Conservation (phyloP, 257 asterid species). For the Salvia miltiorrhiza region DNA sequence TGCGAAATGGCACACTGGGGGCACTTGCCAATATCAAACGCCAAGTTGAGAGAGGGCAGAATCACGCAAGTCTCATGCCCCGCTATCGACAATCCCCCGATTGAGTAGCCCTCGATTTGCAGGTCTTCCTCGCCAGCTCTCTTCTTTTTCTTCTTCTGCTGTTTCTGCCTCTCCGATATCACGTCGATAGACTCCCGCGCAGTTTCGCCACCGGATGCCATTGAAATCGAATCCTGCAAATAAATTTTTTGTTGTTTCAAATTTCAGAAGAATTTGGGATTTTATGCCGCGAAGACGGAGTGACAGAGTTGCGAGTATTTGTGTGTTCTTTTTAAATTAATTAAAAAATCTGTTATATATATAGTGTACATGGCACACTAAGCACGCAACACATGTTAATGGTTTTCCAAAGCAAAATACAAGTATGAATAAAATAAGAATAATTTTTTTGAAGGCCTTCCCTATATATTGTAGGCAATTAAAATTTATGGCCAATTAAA, state of each 20-base stretch:
- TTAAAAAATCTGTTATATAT: no score
- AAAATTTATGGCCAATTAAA: no score
- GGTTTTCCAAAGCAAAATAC: no score
- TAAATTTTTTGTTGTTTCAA: background rate
- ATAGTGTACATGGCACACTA: no score
- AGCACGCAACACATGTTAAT: no score
- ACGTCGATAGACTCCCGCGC: conserved; percentile 1
- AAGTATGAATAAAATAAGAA: no score
- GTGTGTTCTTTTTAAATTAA: background rate
- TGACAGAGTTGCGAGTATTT: background rate
- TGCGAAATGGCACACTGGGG: conserved; percentile 95
- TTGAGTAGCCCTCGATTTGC: conserved; percentile 58
- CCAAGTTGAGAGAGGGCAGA: conserved; percentile 70
- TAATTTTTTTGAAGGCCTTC: no score
- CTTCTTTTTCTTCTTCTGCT: conserved; percentile 35
- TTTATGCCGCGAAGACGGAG: background rate
- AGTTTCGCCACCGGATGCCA: conserved; percentile 19
- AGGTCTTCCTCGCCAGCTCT: conserved; percentile 43
- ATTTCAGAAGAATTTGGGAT: background rate
- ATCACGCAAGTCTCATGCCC: conserved; percentile 95
- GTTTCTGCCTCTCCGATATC: conserved; percentile 26
- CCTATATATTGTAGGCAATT: no score
- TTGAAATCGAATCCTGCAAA: background rate
- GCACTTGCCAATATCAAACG: conserved; percentile 95
- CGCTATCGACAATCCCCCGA: conserved; percentile 87